Evolutionary conservation across 164 flowering plant species (phyloP).

Genomic region (Platanus orientalis): DNA sequence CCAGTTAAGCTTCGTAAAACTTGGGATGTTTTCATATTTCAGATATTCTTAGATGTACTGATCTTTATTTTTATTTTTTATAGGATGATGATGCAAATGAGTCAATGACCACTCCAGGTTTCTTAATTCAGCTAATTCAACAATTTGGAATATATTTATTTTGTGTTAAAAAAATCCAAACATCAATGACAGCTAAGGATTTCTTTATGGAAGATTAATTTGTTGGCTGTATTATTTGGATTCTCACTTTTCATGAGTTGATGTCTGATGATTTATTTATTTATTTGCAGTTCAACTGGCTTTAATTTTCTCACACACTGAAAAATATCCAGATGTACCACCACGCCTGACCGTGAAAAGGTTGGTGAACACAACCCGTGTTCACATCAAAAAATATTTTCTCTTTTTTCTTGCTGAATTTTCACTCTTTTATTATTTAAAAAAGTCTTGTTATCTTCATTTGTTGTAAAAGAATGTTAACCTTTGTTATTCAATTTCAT

Average conservation of each 20-base stretch:
- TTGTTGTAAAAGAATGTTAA: too few relatives aligned
- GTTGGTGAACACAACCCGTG: slow-evolving; percentile 24
- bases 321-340: slow-evolving; percentile 94
- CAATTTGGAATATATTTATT: not conserved
- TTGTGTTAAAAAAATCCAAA: not conserved
- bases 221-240: not conserved
- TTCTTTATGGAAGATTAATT: not conserved
- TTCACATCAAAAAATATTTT: not conserved
- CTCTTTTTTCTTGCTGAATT: not conserved
- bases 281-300: slow-evolving; percentile 74
- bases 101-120: slow-evolving; percentile 56
- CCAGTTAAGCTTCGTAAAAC: not conserved
- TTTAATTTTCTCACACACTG: slow-evolving; percentile 88
- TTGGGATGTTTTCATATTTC: not conserved
- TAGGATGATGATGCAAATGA: slow-evolving; percentile 86
- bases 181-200: not conserved
- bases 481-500: too few relatives aligned
- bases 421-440: not conserved
- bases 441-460: too few relatives aligned
- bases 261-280: slow-evolving; percentile 8
- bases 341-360: slow-evolving; percentile 76
- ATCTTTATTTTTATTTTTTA: slow-evolving; percentile 13
- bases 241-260: slow-evolving; percentile 2
- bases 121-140: slow-evolving; percentile 1
- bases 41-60: slow-evolving; percentile 10